phyloP scores from a whole-genome alignment of 2,329 filamentous ascomycete genomes.

The Dactylellina sp. region DNA sequence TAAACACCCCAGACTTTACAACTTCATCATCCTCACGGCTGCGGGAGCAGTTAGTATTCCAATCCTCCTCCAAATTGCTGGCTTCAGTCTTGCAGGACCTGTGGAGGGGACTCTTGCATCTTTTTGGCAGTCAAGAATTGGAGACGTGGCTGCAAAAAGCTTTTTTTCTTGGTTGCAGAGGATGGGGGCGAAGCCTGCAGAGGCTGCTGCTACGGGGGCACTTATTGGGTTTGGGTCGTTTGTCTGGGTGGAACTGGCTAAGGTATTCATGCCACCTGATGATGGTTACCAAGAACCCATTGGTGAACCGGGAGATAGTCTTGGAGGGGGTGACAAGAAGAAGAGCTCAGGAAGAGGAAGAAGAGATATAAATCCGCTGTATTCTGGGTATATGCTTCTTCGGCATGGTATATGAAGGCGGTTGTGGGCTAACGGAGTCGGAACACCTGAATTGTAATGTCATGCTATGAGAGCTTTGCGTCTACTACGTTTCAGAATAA shows the following conservation, averaged over 20 bases:
- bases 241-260: constrained; percentile 34
- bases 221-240: constrained; percentile 26
- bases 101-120: constrained; percentile 34
- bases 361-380: constrained; percentile 7
- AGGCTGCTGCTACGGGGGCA: constrained; percentile 12
- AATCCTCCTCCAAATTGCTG: constrained; percentile 38
- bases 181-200: constrained; percentile 24
- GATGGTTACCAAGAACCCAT: not conserved
- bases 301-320: not conserved
- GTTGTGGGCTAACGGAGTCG: not conserved
- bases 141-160: constrained; percentile 33
- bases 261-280: not conserved
- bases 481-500: too few species aligned
- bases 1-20: constrained; percentile 16
- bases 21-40: constrained; percentile 26
- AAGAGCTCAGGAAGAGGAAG: constrained; percentile 4
- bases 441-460: too few species aligned
- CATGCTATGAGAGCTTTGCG: too few species aligned
- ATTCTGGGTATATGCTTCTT: not conserved
- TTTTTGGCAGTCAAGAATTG: constrained; percentile 32
- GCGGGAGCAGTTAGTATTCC: constrained; percentile 23
- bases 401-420: not conserved
- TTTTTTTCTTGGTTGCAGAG: constrained; percentile 52
- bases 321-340: not conserved
- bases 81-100: constrained; percentile 26